Base-by-base conservation (phyloP, 352 stramenopile species). In the Phytophthora kernoviae region DNA sequence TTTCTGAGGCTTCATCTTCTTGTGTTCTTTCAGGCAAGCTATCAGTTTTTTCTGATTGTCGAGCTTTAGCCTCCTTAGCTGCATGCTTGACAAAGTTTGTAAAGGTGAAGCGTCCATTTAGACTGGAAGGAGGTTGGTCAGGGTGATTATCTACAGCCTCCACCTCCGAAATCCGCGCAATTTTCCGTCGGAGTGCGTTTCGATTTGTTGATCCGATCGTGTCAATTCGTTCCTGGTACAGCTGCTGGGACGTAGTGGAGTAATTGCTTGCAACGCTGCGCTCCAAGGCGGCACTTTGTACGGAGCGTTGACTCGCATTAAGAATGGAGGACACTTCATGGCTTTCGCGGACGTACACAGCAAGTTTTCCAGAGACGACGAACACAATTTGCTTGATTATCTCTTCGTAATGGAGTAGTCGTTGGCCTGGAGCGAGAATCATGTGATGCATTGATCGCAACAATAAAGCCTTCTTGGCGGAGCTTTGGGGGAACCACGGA, bases 181-280 rank as follows among this genome's bases (percentile, higher is more conserved):
- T 68, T 52, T 64, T 67, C 14, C 53, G 52, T 36, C 60, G 55
- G 18, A 70, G 32, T 17, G 49, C 56, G 27, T 37, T 65, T 27
- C 62, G 55, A 46, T 49, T 66, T 30, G 36, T 18, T 9, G 14
- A 21, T 8, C 55, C 39, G 32, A 33, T 22, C n/a, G 40, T 18
- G 21, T 26, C n/a, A 34, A 32, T 17, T 12, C 62, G 42, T 9
- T 70, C 55, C 54, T 66, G 74, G 49, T 65, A 84, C 2, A 90
- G 62, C 22, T 88, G 77, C 30, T 86, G 71, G 1, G 78, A 90
- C 0, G 81, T 86, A 24, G 78, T 90, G 26, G 78, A 84, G 65
- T 88, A 88, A 44, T 90, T 88, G 50, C 78, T 90, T 10, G 70
- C 73, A 52, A 90, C 76, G 46, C 70, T 79, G 40, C 58, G 68